phyloP scores from a whole-genome alignment of 805 yeast genomes.

The Teunomyces atbi region DNA sequence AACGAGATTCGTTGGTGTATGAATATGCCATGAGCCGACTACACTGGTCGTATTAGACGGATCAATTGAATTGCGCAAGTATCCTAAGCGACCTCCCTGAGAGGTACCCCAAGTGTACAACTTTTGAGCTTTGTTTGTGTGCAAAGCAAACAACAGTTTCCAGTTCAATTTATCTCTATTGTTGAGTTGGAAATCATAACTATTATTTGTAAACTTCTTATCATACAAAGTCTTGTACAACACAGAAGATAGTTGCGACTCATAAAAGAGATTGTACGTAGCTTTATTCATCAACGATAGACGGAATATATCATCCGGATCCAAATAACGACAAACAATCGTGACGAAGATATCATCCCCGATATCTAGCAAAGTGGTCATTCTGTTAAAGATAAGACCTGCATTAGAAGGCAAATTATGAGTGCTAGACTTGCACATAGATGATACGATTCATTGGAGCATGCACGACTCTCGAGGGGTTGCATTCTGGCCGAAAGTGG shows the following conservation, averaged over 20 bases:
- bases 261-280: slow-evolving; percentile 37
- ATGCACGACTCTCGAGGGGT: no score
- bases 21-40: slow-evolving; percentile 25
- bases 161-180: slow-evolving; percentile 39
- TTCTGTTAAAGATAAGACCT: background rate
- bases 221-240: slow-evolving; percentile 38
- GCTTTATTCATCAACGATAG: slow-evolving; percentile 25
- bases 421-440: background rate
- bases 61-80: slow-evolving; percentile 26
- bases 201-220: slow-evolving; percentile 39
- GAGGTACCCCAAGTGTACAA: slow-evolving; percentile 54
- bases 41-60: slow-evolving; percentile 14
- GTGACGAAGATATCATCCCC: slow-evolving; percentile 42
- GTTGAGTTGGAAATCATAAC: slow-evolving; percentile 35
- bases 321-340: slow-evolving; percentile 31
- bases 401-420: no score
- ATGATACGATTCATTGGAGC: no score
- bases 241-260: slow-evolving; percentile 26
- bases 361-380: slow-evolving; percentile 20
- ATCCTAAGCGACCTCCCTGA: slow-evolving; percentile 48
- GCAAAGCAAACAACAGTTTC: slow-evolving; percentile 45
- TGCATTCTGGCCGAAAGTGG: no score
- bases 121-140: slow-evolving; percentile 33
- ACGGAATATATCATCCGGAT: slow-evolving; percentile 38
- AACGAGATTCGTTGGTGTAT: slow-evolving; percentile 37